Base-by-base conservation (phyloP, 306 rosid genomes). In the Crataegus laevigata region DNA sequence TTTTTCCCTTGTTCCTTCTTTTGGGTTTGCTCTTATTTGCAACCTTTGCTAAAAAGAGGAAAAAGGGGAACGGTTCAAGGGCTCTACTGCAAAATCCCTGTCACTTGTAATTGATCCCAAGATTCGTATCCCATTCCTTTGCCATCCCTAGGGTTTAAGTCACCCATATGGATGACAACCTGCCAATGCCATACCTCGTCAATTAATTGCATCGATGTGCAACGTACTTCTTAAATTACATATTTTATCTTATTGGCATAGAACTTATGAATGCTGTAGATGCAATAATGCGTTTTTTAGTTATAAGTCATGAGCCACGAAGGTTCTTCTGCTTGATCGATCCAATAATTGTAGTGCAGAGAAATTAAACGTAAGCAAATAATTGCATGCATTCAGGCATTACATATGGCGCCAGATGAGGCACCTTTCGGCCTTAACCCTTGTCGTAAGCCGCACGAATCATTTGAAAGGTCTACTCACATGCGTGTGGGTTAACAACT, bases 361-460 rank as follows among this genome's bases (percentile, higher is more conserved):
- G 34, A 43, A 13, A 19, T 25, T 21, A 69, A 6, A 69, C 17
- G 17, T 19, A 19, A 69, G 32, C 65, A 34, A 64, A 42, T 72
- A 36, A 57, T 57, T 72, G 75, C 52, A 55, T 14, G 24, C 60
- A 13, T 50, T 1, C 28, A 26, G 38, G 38, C 38, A 34, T 34
- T 34, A 50, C 54, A 24, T 60, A 28, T 30, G 84, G 81, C 78
- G 62, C 60, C 75, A 66, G 59, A 36, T 18, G 29, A 12, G 86
- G 71, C 64, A 55, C 66, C 47, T 19, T 72, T 63, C 77, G 63
- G 82, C 69, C 69, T 29, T 38, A 74, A 77, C 10, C 66, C 89
- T 68, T 73, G 60, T 1, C 85, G 77, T 87, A 45, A 79, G 91
- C 84, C 83, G 88, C 83, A 86, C 69, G 85, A 80, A 75, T 32